phyloP scores from a whole-genome alignment of 495 filamentous ascomycete species.

The Aspergillus biplanus region DNA sequence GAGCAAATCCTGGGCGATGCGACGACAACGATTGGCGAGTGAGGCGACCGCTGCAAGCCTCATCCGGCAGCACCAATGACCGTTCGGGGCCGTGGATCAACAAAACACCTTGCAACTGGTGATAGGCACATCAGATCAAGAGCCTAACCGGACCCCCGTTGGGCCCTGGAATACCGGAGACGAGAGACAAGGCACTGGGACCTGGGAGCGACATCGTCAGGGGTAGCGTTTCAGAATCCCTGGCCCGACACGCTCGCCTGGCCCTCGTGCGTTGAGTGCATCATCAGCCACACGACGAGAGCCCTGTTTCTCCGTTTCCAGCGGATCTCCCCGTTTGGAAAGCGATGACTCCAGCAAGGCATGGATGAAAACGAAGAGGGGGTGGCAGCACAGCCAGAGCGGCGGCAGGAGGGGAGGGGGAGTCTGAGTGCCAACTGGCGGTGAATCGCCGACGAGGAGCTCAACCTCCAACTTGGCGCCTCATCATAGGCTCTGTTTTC shows the following conservation, averaged over 20 bases:
- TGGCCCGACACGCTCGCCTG: no score
- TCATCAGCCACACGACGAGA: no score
- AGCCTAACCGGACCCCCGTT: neutral
- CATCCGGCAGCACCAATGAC: neutral
- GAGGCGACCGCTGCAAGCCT: slow-evolving; percentile 9
- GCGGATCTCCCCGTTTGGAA: neutral
- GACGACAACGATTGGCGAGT: neutral
- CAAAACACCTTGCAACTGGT: neutral
- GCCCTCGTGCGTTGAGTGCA: no score
- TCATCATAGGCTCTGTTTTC: slow-evolving; percentile 16
- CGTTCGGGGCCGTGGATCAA: no score
- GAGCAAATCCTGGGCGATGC: neutral
- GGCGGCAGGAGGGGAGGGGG: neutral
- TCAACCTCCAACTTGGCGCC: slow-evolving; percentile 14
- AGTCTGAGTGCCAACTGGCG: slow-evolving; percentile 18
- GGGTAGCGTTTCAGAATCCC: neutral
- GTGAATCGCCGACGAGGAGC: slow-evolving; percentile 5
- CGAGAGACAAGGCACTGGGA: neutral
- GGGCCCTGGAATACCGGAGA: neutral
- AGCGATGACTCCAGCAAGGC: no score
- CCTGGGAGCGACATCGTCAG: neutral
- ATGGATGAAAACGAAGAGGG: no score
- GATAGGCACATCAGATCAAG: slow-evolving; percentile 5
- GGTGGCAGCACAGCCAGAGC: no score
- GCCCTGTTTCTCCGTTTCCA: no score